Percentiles rank a stretch among this genome's conserved stretches.
phyloP scores from a whole-genome alignment of 805 yeast species.

The Metahyphopichia silvanorum region DNA sequence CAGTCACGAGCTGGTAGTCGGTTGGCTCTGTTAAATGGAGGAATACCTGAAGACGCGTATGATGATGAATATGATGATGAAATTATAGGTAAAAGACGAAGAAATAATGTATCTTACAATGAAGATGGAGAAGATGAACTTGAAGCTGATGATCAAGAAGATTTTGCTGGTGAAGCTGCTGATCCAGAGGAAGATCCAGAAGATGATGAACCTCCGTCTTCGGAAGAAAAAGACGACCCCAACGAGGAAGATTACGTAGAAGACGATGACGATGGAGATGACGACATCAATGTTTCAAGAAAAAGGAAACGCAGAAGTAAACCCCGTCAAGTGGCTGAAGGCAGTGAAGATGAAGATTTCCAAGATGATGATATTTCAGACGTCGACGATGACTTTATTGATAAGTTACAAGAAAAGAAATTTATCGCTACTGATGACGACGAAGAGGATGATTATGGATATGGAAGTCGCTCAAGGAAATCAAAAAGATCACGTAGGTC shows the following conservation, averaged over 20 bases:
- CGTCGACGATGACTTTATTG: constrained; percentile 24
- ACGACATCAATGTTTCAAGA: constrained; percentile 3
- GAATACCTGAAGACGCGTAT: background rate
- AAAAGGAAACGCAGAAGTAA: constrained; percentile 7
- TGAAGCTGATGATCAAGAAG: constrained; percentile 6
- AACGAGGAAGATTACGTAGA: constrained; percentile 11
- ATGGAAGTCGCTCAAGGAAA: constrained; percentile 10
- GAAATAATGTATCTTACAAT: constrained; percentile 4
- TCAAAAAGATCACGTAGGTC: constrained; percentile 12
- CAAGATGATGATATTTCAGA: constrained; percentile 12
- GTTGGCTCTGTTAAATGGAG: constrained; percentile 2
- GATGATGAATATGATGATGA: constrained; percentile 3
- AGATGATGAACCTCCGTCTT: constrained; percentile 1
- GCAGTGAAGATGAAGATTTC: constrained; percentile 10
- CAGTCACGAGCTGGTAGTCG: background rate
- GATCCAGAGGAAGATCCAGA: constrained; percentile 2
- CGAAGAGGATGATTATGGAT: constrained; percentile 21
- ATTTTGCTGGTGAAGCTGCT: constrained; percentile 2
- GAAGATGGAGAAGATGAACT: constrained; percentile 1
- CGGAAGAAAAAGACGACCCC: constrained; percentile 5
- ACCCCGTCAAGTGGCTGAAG: constrained; percentile 5
- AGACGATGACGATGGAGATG: constrained; percentile 19
- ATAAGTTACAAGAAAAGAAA: constrained; percentile 26
- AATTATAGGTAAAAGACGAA: constrained; percentile 1
- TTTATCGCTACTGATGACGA: constrained; percentile 40